These are phyloP conservation scores for Cystobasidium onofrii DNA, from an alignment of 768 basidiomycete genomes.

Conservation along the genomic window DNA sequence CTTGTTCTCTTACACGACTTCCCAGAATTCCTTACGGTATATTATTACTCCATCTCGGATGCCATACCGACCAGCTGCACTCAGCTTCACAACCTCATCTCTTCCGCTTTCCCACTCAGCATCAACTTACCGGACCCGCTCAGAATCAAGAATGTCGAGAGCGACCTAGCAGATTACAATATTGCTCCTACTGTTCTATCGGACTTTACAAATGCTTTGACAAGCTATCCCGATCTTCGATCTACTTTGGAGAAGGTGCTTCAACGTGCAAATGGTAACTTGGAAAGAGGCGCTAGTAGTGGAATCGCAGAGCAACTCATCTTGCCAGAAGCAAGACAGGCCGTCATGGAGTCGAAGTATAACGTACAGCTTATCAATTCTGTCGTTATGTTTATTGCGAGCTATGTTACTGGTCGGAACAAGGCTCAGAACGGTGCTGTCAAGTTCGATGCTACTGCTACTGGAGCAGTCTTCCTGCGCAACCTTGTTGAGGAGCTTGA, in stretches of 20 bases:
- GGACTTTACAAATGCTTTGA: constrained; percentile 77
- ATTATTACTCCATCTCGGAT: constrained; percentile 92
- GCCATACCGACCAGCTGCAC: constrained; percentile 85
- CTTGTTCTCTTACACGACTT: constrained; percentile 96
- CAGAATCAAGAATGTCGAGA: constrained; percentile 48
- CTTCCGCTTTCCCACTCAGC: constrained; percentile 74
- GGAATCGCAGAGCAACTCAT: constrained; percentile 47
- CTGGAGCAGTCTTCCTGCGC: constrained; percentile 73
- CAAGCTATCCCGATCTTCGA: constrained; percentile 64
- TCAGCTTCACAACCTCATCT: constrained; percentile 90
- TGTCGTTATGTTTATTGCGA: constrained; percentile 91
- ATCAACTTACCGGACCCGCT: constrained; percentile 72
- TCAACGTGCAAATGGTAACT: constrained; percentile 46
- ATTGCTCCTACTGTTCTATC: constrained; percentile 82
- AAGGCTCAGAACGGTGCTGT: constrained; percentile 75
- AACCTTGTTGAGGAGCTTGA: constrained; percentile 76
- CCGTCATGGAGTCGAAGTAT: constrained; percentile 55
- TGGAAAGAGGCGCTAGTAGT: constrained; percentile 38
- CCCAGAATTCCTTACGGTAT: constrained; percentile 75
- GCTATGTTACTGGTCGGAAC: constrained; percentile 78
- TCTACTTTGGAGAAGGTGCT: constrained; percentile 75
- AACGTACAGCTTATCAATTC: constrained; percentile 86
- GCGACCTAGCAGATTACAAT: constrained; percentile 68
- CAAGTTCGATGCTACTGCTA: constrained; percentile 70
- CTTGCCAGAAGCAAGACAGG: constrained; percentile 47